phyloP scores from a whole-genome alignment of 805 yeast genomes.

The Lipomyces spencermartinsiae region DNA sequence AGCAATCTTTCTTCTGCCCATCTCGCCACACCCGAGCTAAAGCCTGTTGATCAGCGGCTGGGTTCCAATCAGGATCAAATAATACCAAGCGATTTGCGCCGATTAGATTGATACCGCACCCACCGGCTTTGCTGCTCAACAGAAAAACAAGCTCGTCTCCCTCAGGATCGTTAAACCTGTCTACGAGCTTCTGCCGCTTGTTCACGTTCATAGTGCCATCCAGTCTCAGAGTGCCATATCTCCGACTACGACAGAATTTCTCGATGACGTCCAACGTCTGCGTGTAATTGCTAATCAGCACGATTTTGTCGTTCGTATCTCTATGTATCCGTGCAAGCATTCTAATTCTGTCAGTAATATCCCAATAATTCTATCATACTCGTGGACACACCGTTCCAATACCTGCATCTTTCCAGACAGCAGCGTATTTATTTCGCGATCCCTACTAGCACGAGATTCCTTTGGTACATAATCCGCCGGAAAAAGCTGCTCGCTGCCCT shows the following conservation, averaged over 20 bases:
- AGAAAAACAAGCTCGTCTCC: slow-evolving; percentile 86
- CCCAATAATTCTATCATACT: slow-evolving; percentile 8
- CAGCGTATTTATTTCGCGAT: slow-evolving; percentile 77
- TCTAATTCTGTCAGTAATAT: slow-evolving; percentile 11
- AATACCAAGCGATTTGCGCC: slow-evolving; percentile 92
- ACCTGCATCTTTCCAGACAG: slow-evolving; percentile 86
- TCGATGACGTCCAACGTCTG: slow-evolving; percentile 93
- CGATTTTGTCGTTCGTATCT: slow-evolving; percentile 94
- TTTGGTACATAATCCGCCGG: slow-evolving; percentile 76
- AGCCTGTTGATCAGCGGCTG: slow-evolving; percentile 98
- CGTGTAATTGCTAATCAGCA: slow-evolving; percentile 91
- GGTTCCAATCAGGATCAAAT: slow-evolving; percentile 96
- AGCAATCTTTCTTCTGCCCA: slow-evolving; percentile 97
- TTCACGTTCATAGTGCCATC: slow-evolving; percentile 94
- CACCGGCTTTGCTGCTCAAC: slow-evolving; percentile 95
- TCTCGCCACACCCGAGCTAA: slow-evolving; percentile 98
- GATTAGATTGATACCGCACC: slow-evolving; percentile 95
- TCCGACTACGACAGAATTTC: slow-evolving; percentile 72
- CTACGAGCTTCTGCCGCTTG: slow-evolving; percentile 92
- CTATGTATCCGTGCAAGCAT: slow-evolving; percentile 75
- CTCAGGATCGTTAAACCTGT: slow-evolving; percentile 87
- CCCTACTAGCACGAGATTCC: slow-evolving; percentile 57
- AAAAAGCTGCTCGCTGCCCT: slow-evolving; percentile 62
- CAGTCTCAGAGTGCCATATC: slow-evolving; percentile 78
- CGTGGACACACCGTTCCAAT: slow-evolving; percentile 53